phyloP scores from a whole-genome alignment of 257 asterid species.

The Haberlea rhodopensis region DNA sequence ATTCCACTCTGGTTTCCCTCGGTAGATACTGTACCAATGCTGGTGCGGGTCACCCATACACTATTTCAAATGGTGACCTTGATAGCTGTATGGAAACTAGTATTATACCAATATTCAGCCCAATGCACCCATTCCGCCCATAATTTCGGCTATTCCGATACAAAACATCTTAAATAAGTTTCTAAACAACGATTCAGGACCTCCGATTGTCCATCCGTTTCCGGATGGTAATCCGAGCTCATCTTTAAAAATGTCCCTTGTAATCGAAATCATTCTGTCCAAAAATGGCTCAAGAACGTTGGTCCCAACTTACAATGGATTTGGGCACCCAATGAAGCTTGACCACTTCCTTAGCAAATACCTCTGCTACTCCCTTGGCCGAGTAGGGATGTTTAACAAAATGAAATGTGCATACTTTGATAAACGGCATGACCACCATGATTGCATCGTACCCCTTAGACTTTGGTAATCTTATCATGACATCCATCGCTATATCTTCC shows the following conservation, averaged over 20 bases:
- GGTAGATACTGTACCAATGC: neutral
- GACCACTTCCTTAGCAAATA: neutral
- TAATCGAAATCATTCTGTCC: no score
- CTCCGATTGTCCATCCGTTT: neutral
- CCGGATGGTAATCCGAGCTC: conserved; percentile 7
- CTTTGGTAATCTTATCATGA: neutral
- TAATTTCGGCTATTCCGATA: neutral
- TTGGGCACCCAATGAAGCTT: conserved; percentile 11
- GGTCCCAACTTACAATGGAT: neutral
- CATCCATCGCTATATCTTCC: neutral
- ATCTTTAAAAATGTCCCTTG: neutral
- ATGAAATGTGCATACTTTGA: neutral
- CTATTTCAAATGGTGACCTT: neutral
- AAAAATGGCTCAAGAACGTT: no score
- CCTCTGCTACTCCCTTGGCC: neutral
- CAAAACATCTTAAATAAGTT: conserved; percentile 9
- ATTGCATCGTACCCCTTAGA: neutral
- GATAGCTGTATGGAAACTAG: neutral
- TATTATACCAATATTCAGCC: conserved; percentile 17
- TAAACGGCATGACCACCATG: neutral
- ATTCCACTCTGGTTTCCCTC: no score
- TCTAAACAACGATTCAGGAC: neutral
- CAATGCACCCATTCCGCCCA: neutral
- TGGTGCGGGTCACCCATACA: neutral
- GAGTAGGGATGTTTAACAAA: neutral